Evolutionary conservation across 345 rosid species (phyloP).

Genomic region (Euphorbia tirucalli): DNA sequence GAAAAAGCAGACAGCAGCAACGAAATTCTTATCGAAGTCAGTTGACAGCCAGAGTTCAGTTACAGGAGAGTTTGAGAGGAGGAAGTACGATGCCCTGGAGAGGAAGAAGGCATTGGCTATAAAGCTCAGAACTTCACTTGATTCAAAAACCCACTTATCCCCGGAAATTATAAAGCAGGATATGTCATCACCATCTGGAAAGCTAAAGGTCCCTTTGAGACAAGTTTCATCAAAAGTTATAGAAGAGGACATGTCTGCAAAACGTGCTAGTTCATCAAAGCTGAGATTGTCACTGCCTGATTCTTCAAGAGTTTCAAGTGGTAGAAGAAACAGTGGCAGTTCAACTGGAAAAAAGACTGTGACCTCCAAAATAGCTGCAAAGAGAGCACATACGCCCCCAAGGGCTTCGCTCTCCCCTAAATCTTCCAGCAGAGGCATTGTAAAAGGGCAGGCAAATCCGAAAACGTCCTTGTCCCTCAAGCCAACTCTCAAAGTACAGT

Average conservation of each 20-base stretch:
- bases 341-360: slow-evolving; percentile 29
- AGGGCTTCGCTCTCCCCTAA: slow-evolving; percentile 20
- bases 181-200: slow-evolving; percentile 27
- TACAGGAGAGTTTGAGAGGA: slow-evolving; percentile 6
- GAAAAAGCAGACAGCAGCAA: slow-evolving; percentile 8
- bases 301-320: slow-evolving; percentile 28
- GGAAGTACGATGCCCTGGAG: not conserved
- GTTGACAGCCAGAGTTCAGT: slow-evolving; percentile 16
- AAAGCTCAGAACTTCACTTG: slow-evolving; percentile 14
- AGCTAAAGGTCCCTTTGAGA: slow-evolving; percentile 21
- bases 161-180: slow-evolving; percentile 20
- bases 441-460: slow-evolving; percentile 21
- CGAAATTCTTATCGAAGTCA: slow-evolving; percentile 12
- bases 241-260: slow-evolving; percentile 31
- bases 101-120: slow-evolving; percentile 8
- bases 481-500: slow-evolving; percentile 15
- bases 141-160: slow-evolving; percentile 6
- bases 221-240: slow-evolving; percentile 33
- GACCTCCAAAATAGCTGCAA: slow-evolving; percentile 28
- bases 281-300: slow-evolving; percentile 30
- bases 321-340: slow-evolving; percentile 26
- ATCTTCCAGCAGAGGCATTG: not conserved
- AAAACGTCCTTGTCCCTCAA: slow-evolving; percentile 29
- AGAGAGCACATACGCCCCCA: slow-evolving; percentile 23
- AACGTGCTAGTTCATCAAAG: slow-evolving; percentile 34